These are phyloP conservation scores for Candida pseudoglaebosa DNA, from an alignment of 805 yeast genomes.

Conservation along the genomic window DNA sequence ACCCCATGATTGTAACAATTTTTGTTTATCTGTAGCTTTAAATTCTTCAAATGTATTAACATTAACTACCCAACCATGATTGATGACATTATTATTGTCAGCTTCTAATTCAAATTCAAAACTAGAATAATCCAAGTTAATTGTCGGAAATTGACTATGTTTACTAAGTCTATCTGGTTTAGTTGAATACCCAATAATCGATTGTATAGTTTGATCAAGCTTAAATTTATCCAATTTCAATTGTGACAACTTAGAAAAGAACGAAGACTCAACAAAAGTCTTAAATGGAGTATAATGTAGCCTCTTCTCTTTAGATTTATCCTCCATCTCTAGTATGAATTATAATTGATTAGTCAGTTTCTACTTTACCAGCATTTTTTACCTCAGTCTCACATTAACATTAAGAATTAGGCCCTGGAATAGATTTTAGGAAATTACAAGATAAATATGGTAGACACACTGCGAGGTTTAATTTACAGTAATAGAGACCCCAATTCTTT, in stretches of 20 bases:
- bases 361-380: too few species aligned
- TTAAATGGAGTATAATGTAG: conserved; percentile 48
- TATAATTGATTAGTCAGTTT: too few species aligned
- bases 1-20: conserved; percentile 45
- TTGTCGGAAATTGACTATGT: conserved; percentile 31
- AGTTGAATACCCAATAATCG: conserved; percentile 42
- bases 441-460: too few species aligned
- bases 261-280: conserved; percentile 82
- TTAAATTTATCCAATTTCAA: conserved; percentile 71
- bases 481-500: too few species aligned
- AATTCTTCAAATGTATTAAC: conserved; percentile 86
- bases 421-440: too few species aligned
- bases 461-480: too few species aligned
- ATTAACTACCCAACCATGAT: conserved; percentile 44
- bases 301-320: neutral
- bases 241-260: conserved; percentile 71
- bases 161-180: conserved; percentile 31
- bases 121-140: conserved; percentile 32
- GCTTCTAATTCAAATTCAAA: conserved; percentile 14
- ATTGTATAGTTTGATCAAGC: conserved; percentile 47
- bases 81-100: conserved; percentile 13
- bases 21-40: conserved; percentile 60
- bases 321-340: too few species aligned
- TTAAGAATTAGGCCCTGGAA: too few species aligned
- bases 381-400: too few species aligned